phyloP scores from a whole-genome alignment of 441 rosid genomes.

The Populus hybrid region DNA sequence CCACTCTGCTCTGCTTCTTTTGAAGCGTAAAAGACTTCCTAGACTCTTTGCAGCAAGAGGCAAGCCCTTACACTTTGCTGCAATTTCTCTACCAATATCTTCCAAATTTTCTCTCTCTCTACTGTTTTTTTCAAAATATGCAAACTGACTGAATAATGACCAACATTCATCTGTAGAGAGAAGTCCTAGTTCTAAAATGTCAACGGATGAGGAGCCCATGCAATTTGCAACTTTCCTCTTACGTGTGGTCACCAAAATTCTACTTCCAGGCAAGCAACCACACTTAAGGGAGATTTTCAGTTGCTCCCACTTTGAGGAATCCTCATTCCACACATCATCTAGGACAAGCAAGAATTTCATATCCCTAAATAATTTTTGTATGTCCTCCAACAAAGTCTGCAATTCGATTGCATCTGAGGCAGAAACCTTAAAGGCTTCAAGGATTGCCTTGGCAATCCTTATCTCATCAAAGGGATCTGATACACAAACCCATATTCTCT shows the following conservation, averaged over 20 bases:
- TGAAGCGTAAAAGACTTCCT: neutral
- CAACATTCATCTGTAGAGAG: neutral
- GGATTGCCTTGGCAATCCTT: neutral
- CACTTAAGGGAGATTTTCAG: neutral
- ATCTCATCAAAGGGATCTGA: neutral
- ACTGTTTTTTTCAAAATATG: neutral
- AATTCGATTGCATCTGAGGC: neutral
- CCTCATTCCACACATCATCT: constrained; percentile 23
- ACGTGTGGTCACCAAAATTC: constrained; percentile 16
- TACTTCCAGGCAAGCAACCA: constrained; percentile 10
- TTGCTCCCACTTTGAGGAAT: constrained; percentile 3
- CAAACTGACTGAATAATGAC: neutral
- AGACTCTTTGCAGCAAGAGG: constrained; percentile 10
- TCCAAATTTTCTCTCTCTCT: neutral
- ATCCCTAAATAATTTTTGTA: too few relatives aligned
- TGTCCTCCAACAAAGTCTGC: too few relatives aligned
- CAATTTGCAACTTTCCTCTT: neutral
- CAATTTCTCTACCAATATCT: constrained; percentile 7
- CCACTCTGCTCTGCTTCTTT: neutral
- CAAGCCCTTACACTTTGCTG: constrained; percentile 6
- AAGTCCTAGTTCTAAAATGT: neutral
- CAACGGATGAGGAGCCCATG: neutral
- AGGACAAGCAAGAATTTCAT: constrained; percentile 13
- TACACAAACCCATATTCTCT: constrained; percentile 12
- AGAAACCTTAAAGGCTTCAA: neutral